Evolutionary conservation across 2,329 filamentous ascomycete species (phyloP), one percentile per base, ranked within the genome.

Genomic region (Pseudogymnoascus sp.): DNA sequence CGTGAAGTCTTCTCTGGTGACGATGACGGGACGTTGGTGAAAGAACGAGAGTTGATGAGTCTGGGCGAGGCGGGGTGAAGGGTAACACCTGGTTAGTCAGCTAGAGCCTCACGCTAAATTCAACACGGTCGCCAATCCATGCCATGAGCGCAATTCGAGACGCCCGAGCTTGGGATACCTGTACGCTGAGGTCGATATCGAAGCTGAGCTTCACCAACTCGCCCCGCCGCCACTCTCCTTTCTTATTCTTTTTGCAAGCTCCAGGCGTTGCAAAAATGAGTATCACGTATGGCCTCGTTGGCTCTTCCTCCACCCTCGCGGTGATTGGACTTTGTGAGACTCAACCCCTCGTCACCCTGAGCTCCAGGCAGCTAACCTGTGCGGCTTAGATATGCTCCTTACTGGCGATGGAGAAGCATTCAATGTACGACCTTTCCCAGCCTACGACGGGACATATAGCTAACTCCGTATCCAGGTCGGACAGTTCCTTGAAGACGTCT

Each of bases 331-430:
- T 86, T 76, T 94, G 91, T 95, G 84, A 76, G 90, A 79, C 62
- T 65, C 44, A 63, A 25, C 41, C 13, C 44, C 17, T 55, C 48
- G 29, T 33, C 48, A 35, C n/a, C 21, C 42, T 63, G 39, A 39
- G 59, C 62, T 61, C 62, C 35, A 58, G 42, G 42, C 58, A 60
- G 66, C 69, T 73, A 62, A 73, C 63, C 15, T 41, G 68, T 68
- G 63, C 67, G 58, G 58, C 21, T 33, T 76, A 99, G 94, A 99
- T 79, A 95, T 99, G 91, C 91, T 99, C 75, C 97, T 99, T 75
- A 95, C 94, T 73, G 92, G 91, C 73, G 92, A 90, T 76, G 94
- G 95, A 74, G 93, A 99, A 82, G 82, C 88, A 64, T 99, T 99
- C 80, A 96, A 99, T 79, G 91, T 92, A 84, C 65, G 85, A 73